Evolutionary conservation across 306 rosid species (phyloP), one percentile per base, ranked within the genome.

Genomic region (Gastrolobium bilobum): DNA sequence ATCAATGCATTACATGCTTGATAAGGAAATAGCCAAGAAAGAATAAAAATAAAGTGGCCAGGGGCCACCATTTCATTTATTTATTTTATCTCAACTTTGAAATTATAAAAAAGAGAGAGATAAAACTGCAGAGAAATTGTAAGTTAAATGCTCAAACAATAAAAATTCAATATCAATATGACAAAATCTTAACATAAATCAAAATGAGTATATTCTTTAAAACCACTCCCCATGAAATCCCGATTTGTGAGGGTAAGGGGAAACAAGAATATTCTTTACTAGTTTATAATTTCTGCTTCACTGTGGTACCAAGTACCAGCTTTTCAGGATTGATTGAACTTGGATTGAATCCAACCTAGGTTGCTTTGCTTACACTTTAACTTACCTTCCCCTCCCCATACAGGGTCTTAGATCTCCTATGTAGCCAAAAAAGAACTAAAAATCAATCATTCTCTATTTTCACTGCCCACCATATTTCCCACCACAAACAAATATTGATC

Each of bases 41-140:
- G 63, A 50, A 60, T 4, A 29, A 60, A 61, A 72, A 71, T 66
- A 38, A 74, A 29, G n/a, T 29, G 50, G 75, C 50, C 60, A 29
- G n/a, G n/a, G 50, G 75, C 50, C 60, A 78, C 56, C 77, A 77
- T 77, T 82, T 77, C 78, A 34, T 53, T 10, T 34, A 46, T 68
- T 4, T 34, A 61, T 46, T 43, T 26, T 52, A 53, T 56, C 66
- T 70, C 31, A 57, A 63, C 13, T 46, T 62, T 29, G 2, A 44
- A 2, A 42, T 76, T 9, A 20, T 20, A 20, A 20, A 20, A 20
- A 5, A 40, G 31, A 77, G 11, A 56, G 9, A n/a, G 35, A 52
- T 15, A 53, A 40, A 42, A 52, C 10, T 54, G 34, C 15, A 58
- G 39, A 67, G 60, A 6, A 78, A 73, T 52, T 30, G 35, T 14